phyloP scores from a whole-genome alignment of 108 stramenopile species.

The Licmophora abbreviata region DNA sequence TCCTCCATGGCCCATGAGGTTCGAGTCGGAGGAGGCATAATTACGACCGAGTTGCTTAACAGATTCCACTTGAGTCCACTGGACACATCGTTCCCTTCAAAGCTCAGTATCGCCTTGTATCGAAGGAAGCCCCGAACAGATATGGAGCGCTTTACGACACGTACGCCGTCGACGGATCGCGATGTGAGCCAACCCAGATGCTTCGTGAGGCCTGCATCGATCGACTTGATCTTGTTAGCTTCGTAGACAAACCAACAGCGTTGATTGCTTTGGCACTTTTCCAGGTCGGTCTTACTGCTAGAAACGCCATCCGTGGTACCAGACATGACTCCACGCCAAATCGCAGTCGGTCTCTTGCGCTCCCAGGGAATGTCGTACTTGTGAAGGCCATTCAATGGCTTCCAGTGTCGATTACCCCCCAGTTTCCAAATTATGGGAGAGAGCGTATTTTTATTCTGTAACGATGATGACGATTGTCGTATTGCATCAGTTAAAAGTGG shows the following conservation, averaged over 20 bases:
- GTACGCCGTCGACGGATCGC: conserved; percentile 49
- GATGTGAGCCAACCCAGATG: conserved; percentile 31
- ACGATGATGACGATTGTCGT: too few relatives aligned
- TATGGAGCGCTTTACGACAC: conserved; percentile 1
- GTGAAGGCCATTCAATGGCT: not conserved
- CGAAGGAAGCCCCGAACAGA: conserved; percentile 7
- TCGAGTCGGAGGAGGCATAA: conserved; percentile 34
- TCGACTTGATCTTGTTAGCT: not conserved
- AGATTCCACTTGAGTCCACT: conserved; percentile 40
- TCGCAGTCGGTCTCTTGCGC: conserved; percentile 5
- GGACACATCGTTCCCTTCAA: conserved; percentile 47
- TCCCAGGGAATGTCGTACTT: conserved; percentile 16
- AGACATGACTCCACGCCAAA: conserved; percentile 18
- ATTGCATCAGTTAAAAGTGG: too few relatives aligned
- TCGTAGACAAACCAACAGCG: conserved; percentile 10
- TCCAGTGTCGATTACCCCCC: conserved; percentile 9
- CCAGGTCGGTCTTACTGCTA: too few relatives aligned
- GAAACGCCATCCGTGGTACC: conserved; percentile 6
- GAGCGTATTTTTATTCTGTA: too few relatives aligned
- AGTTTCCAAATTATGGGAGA: conserved; percentile 16
- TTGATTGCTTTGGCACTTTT: not conserved
- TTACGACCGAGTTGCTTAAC: conserved; percentile 28
- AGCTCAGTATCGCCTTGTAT: conserved; percentile 17
- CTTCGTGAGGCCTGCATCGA: conserved; percentile 9
- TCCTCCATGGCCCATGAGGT: conserved; percentile 54